Conservation (phyloP, 306 rosid genomes). For the Trifolium pratense region DNA sequence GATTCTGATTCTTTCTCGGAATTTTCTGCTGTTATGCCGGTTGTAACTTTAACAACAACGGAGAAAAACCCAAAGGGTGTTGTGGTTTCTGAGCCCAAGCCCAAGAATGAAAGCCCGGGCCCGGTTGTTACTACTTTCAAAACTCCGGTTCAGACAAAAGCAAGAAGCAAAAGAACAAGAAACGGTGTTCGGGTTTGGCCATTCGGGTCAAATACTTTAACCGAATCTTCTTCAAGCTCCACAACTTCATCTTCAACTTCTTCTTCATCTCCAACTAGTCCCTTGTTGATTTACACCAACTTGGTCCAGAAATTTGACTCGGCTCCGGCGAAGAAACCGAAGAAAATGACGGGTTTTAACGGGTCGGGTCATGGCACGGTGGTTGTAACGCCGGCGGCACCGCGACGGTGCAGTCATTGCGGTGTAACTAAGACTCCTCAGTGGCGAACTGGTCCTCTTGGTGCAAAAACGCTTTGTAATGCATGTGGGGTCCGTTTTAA, state of each 20-base stretch:
- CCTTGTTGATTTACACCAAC: constrained; percentile 51
- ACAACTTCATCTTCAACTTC: constrained; percentile 57
- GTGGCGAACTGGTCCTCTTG: constrained; percentile 94
- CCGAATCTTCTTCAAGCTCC: constrained; percentile 65
- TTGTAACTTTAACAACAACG: constrained; percentile 17
- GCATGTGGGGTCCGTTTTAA: constrained; percentile 92
- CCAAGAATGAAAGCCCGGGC: background rate
- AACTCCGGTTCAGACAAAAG: constrained; percentile 76
- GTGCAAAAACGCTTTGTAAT: constrained; percentile 85
- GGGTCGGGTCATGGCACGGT: constrained; percentile 32
- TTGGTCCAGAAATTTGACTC: constrained; percentile 39
- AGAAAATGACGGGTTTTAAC: constrained; percentile 38
- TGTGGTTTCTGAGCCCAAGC: constrained; percentile 11
- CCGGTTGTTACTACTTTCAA: constrained; percentile 50
- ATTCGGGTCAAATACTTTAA: constrained; percentile 57
- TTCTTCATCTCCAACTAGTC: constrained; percentile 54
- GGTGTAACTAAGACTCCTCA: constrained; percentile 98
- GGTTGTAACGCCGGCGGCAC: constrained; percentile 12
- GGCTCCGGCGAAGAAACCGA: constrained; percentile 47
- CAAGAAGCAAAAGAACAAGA: constrained; percentile 77
- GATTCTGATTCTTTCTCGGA: constrained; percentile 90
- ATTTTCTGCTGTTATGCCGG: constrained; percentile 52
- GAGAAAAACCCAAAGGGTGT: constrained; percentile 37
- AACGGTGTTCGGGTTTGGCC: constrained; percentile 83
- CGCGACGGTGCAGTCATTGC: constrained; percentile 90